These are phyloP conservation scores for Neurospora tetraspora DNA, from an alignment of 495 filamentous ascomycete genomes.

Conservation along the genomic window DNA sequence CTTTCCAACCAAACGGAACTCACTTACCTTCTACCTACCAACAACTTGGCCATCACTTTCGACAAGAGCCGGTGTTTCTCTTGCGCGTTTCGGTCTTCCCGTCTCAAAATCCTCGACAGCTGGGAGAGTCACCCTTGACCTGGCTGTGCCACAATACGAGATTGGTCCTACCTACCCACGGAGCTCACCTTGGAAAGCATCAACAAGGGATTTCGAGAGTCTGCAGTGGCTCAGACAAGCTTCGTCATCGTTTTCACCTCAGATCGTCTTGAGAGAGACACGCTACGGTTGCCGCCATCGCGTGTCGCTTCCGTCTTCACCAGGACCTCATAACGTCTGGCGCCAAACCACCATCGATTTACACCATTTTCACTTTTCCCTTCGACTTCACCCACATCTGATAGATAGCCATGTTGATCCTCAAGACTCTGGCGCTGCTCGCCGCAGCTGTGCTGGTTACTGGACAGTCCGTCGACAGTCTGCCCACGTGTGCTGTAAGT, in stretches of 20 bases:
- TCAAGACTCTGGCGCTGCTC: constrained; percentile 13
- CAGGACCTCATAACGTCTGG: neutral
- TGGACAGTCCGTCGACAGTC: constrained; percentile 14
- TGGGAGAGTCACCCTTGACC: neutral
- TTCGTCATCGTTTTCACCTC: neutral
- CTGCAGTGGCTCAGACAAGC: neutral
- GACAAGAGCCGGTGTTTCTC: neutral
- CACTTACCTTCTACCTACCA: neutral
- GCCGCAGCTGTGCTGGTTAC: constrained; percentile 9
- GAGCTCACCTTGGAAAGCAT: neutral
- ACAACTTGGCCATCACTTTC: neutral
- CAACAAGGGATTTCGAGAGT: neutral
- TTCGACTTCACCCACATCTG: neutral
- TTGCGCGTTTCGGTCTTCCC: neutral
- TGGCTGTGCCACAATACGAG: constrained; percentile 12
- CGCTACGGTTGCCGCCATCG: neutral
- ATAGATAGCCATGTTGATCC: constrained; percentile 10
- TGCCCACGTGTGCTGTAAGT: constrained; percentile 20
- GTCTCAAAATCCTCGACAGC: neutral
- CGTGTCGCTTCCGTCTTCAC: neutral
- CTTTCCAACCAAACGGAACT: neutral
- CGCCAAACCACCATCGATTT: neutral
- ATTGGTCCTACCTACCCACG: constrained; percentile 11
- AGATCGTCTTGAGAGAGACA: neutral
- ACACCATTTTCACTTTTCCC: neutral